These are phyloP conservation scores for Coemansia sp. DNA, from an alignment of 192 early-diverging fungal species.

Conservation along the genomic window DNA sequence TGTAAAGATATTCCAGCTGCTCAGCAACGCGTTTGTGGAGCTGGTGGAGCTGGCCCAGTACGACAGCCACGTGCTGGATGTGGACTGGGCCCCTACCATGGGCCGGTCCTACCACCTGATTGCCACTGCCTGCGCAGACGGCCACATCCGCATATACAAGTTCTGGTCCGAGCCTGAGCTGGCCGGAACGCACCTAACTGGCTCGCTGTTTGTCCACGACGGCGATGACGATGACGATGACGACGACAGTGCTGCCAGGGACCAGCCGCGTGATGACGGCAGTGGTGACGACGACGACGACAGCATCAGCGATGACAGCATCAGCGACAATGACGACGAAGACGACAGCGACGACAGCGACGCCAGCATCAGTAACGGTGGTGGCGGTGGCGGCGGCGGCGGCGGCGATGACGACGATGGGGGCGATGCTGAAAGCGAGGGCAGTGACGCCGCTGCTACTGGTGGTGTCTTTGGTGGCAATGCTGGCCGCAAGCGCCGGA, in stretches of 20 bases:
- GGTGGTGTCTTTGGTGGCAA: constrained; percentile 9
- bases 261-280: constrained; percentile 7
- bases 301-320: constrained; percentile 10
- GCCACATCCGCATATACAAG: constrained; percentile 52
- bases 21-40: constrained; percentile 42
- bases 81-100: constrained; percentile 53
- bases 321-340: constrained; percentile 17
- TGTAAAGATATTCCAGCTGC: constrained; percentile 59
- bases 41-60: constrained; percentile 53
- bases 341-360: constrained; percentile 14
- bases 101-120: constrained; percentile 59
- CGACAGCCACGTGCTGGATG: constrained; percentile 55
- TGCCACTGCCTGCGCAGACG: constrained; percentile 48
- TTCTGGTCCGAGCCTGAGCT: constrained; percentile 41
- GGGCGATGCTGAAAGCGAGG: constrained; percentile 6
- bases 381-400: constrained; percentile 3
- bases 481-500: not conserved
- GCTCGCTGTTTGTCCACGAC: constrained; percentile 43
- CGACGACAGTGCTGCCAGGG: not conserved
- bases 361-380: constrained; percentile 3
- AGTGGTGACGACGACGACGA: constrained; percentile 24
- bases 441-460: constrained; percentile 1
- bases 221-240: constrained; percentile 10
- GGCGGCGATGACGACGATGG: constrained; percentile 5
- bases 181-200: constrained; percentile 18